Evolutionary conservation across 371 early-diverging fungal genomes (phyloP).

Genomic region (Apophysomyces trapeziformis): DNA sequence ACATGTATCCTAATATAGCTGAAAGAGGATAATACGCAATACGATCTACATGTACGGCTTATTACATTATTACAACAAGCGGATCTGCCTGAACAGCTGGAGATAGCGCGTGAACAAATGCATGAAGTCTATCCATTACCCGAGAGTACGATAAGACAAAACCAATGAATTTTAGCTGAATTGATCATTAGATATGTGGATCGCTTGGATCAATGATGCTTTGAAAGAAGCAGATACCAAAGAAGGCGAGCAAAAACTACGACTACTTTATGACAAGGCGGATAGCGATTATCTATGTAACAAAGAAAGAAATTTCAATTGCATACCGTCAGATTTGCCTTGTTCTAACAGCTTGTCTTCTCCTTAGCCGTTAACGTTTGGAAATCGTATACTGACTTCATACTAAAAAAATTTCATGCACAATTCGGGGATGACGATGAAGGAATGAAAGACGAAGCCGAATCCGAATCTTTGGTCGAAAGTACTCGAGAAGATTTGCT

Average conservation of each 20-base stretch:
- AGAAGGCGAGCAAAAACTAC: constrained; percentile 44
- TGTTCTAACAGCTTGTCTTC: background rate
- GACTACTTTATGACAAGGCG: constrained; percentile 50
- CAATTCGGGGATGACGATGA: constrained; percentile 33
- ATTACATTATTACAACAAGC: constrained; percentile 32
- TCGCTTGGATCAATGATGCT: constrained; percentile 70
- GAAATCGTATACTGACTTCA: constrained; percentile 56
- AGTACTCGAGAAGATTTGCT: constrained; percentile 43
- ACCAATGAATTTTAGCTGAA: background rate
- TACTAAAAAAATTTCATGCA: constrained; percentile 34
- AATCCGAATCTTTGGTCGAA: constrained; percentile 21
- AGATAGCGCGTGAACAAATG: constrained; percentile 57
- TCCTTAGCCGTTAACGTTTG: constrained; percentile 60
- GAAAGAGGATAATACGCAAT: constrained; percentile 34
- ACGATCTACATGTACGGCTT: constrained; percentile 38
- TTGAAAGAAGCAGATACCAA: constrained; percentile 33
- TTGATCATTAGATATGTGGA: constrained; percentile 56
- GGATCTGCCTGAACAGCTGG: constrained; percentile 48
- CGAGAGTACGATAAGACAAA: constrained; percentile 48
- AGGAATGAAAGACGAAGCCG: constrained; percentile 26
- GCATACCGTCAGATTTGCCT: background rate
- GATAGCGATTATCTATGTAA: constrained; percentile 66
- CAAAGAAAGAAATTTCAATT: background rate
- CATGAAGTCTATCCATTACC: constrained; percentile 61
- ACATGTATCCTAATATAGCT: constrained; percentile 20